A percentile compares a stretch with the other conserved stretches of the same genome.
Conservation (phyloP, 2,329 filamentous ascomycete species). For the Colletotrichum godetiae region DNA sequence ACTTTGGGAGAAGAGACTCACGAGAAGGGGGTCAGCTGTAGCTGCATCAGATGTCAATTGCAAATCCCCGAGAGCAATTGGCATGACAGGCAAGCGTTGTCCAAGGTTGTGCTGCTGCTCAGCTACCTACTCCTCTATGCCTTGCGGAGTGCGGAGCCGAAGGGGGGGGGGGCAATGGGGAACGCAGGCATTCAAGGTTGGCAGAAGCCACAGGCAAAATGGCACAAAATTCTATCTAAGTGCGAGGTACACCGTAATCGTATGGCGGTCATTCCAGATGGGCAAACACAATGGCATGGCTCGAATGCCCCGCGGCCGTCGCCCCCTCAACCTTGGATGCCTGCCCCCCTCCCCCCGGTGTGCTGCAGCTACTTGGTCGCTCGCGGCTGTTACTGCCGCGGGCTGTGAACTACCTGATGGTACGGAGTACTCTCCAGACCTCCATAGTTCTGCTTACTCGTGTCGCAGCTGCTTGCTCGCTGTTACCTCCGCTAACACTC, state of each 20-base stretch:
- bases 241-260: background rate
- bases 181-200: background rate
- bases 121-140: background rate
- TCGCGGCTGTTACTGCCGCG: background rate
- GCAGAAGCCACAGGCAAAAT: background rate
- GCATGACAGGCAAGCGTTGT: background rate
- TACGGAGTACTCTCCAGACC: background rate
- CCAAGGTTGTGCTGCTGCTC: background rate
- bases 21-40: no score
- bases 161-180: background rate
- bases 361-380: background rate
- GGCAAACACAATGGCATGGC: conserved; percentile 32
- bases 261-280: conserved; percentile 25
- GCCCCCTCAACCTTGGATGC: conserved; percentile 30
- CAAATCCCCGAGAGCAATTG: background rate
- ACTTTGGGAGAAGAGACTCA: background rate
- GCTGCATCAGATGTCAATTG: no score
- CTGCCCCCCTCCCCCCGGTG: background rate
- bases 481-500: conserved; percentile 17
- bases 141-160: background rate
- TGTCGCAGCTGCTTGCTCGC: background rate
- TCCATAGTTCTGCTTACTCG: background rate
- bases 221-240: background rate
- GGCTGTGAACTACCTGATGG: background rate
- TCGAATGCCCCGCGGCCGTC: conserved; percentile 29